Evolutionary conservation across 192 early-diverging fungal genomes (phyloP).

Genomic region (Coemansia sp.): DNA sequence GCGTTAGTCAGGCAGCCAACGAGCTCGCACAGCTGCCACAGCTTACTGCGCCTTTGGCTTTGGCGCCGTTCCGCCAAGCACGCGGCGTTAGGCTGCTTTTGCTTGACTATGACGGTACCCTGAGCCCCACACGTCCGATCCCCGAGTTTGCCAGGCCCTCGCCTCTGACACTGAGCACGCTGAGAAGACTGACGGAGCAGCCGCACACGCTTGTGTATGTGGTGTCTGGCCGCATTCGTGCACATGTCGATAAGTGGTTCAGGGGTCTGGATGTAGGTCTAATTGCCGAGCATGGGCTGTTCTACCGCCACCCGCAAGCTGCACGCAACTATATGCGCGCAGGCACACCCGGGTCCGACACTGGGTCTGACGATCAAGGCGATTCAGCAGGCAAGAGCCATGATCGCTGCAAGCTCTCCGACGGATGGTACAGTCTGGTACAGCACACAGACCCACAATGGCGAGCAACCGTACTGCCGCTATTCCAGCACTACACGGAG

Average conservation of each 20-base stretch:
- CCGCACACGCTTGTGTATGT: conserved; percentile 94
- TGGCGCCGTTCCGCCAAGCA: background rate
- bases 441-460: conserved; percentile 88
- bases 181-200: conserved; percentile 66
- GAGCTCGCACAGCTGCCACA: conserved; percentile 46
- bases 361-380: background rate
- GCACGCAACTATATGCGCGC: conserved; percentile 5
- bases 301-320: conserved; percentile 85
- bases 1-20: conserved; percentile 53
- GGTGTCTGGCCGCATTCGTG: conserved; percentile 85
- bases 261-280: conserved; percentile 81
- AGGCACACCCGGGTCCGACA: background rate
- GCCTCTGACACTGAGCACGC: conserved; percentile 60
- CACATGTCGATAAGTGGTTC: conserved; percentile 93
- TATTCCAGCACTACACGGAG: conserved; percentile 97
- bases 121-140: conserved; percentile 78
- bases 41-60: conserved; percentile 13
- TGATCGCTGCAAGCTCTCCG: conserved; percentile 6
- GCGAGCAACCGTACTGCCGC: conserved; percentile 86
- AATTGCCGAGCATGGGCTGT: conserved; percentile 97
- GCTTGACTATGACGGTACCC: conserved; percentile 97
- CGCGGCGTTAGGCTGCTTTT: conserved; percentile 62
- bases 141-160: conserved; percentile 95
- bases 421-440: conserved; percentile 80
- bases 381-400: conserved; percentile 2